Conservation (phyloP, 192 early-diverging fungal genomes). For the Mortierella antarctica region DNA sequence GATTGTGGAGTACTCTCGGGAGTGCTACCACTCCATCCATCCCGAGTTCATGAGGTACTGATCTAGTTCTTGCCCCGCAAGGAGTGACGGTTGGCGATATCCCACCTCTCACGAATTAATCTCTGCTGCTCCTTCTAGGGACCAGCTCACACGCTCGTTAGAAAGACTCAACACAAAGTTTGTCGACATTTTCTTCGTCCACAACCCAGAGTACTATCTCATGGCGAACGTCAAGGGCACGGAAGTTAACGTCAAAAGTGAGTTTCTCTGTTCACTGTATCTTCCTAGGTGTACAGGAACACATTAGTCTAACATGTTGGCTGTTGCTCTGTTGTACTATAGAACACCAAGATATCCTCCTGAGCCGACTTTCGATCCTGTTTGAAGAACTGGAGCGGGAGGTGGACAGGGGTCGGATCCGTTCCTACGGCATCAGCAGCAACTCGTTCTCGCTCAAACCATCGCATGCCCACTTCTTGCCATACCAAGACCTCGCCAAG, state of each 20-base stretch:
- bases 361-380: conserved; percentile 27
- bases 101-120: not conserved
- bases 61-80: not conserved
- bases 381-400: conserved; percentile 55
- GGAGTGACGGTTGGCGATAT: not conserved
- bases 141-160: conserved; percentile 49
- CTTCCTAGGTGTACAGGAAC: not conserved
- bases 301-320: not conserved
- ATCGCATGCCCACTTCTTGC: conserved; percentile 50
- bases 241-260: conserved; percentile 48
- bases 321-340: not conserved
- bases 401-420: conserved; percentile 46
- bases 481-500: conserved; percentile 48
- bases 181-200: conserved; percentile 53
- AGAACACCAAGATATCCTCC: conserved; percentile 42
- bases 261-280: not conserved
- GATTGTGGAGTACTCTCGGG: conserved; percentile 39
- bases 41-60: conserved; percentile 55
- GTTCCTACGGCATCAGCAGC: conserved; percentile 53
- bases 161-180: conserved; percentile 37
- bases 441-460: conserved; percentile 52
- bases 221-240: conserved; percentile 39
- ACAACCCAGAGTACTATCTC: conserved; percentile 57
- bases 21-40: conserved; percentile 55
- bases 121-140: conserved; percentile 21